phyloP scores from a whole-genome alignment of 192 early-diverging fungal genomes.

The Coemansia sp. region DNA sequence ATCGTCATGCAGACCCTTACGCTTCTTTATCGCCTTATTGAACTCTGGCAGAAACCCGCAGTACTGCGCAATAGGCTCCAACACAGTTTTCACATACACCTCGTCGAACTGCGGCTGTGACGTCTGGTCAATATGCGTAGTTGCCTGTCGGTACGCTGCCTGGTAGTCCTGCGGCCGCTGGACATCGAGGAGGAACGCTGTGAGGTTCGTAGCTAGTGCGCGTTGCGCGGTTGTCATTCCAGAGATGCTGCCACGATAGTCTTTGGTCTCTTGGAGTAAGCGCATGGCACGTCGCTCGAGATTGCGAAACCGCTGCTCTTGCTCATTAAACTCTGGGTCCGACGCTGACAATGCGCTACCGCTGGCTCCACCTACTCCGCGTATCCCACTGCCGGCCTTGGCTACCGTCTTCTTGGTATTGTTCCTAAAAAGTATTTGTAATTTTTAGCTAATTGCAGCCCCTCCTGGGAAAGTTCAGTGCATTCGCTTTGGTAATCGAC shows the following conservation, averaged over 20 bases:
- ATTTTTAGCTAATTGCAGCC: not conserved
- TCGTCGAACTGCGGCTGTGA: slow-evolving; percentile 82
- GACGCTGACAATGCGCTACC: slow-evolving; percentile 5
- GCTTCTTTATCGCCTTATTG: slow-evolving; percentile 89
- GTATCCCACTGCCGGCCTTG: slow-evolving; percentile 33
- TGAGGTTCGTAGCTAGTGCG: slow-evolving; percentile 84
- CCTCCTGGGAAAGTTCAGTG: not conserved
- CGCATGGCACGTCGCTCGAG: slow-evolving; percentile 83
- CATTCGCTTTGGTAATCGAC: not conserved
- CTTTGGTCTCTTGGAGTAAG: slow-evolving; percentile 90
- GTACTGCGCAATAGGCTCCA: slow-evolving; percentile 89
- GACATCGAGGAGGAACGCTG: slow-evolving; percentile 86
- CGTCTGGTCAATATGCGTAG: slow-evolving; percentile 80
- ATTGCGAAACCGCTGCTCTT: slow-evolving; percentile 78
- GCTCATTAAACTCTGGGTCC: slow-evolving; percentile 83
- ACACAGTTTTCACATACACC: slow-evolving; percentile 82
- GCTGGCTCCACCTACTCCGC: slow-evolving; percentile 18
- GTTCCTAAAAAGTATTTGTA: slow-evolving; percentile 33
- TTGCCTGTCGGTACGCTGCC: slow-evolving; percentile 82
- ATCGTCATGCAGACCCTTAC: slow-evolving; percentile 87
- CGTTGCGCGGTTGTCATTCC: slow-evolving; percentile 87
- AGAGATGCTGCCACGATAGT: slow-evolving; percentile 84
- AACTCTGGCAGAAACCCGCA: slow-evolving; percentile 90
- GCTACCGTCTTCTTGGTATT: slow-evolving; percentile 47
- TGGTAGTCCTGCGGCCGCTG: slow-evolving; percentile 74